Percentiles rank a stretch among this genome's conserved stretches.
These are phyloP conservation scores for Firmiana major DNA, from an alignment of 345 rosid species.

Conservation along the genomic window DNA sequence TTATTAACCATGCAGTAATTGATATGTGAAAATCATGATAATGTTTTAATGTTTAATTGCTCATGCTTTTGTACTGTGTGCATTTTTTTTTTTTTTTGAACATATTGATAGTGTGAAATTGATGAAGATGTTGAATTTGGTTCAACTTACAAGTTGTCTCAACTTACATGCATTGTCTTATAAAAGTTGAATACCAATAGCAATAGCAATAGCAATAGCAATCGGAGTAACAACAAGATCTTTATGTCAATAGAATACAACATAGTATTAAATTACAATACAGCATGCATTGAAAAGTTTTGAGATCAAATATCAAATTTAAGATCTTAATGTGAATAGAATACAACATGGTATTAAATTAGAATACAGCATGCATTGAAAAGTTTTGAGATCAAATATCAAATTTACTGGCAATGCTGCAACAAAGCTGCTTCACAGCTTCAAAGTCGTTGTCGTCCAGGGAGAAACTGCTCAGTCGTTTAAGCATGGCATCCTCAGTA, in stretches of 20 bases:
- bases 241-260: background rate
- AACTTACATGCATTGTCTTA: no score
- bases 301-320: conserved; percentile 12
- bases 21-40: background rate
- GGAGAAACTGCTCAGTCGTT: conserved; percentile 24
- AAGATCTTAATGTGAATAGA: background rate
- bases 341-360: background rate
- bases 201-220: background rate
- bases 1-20: background rate
- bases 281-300: background rate
- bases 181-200: background rate
- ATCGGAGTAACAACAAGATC: background rate
- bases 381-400: background rate
- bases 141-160: no score
- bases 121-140: no score
- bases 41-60: background rate
- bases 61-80: no score
- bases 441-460: conserved; percentile 25
- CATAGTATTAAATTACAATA: background rate
- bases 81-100: background rate
- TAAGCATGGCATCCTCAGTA: conserved; percentile 24
- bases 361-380: background rate
- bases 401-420: conserved; percentile 24
- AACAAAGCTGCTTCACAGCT: conserved; percentile 32
- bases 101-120: no score